These are phyloP conservation scores for Cunninghamia lanceolata DNA, from an alignment of 75 land plant species.

Conservation along the genomic window DNA sequence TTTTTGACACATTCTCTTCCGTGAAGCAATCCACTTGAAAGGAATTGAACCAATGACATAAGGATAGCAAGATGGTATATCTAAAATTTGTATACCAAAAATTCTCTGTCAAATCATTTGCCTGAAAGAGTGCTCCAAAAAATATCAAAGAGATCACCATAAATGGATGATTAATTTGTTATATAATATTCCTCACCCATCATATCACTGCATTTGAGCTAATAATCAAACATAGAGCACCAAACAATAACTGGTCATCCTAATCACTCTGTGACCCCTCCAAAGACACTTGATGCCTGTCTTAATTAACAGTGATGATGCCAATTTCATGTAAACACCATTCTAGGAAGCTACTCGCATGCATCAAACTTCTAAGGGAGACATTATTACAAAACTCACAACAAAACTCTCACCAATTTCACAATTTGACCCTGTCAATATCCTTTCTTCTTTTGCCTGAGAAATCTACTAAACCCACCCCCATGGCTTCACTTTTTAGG, in stretches of 20 bases:
- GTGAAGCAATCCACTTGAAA: background rate
- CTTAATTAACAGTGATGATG: slow-evolving; percentile 1
- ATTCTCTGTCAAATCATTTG: background rate
- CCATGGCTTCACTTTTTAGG: slow-evolving; percentile 22
- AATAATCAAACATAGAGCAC: background rate
- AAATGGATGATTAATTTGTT: background rate
- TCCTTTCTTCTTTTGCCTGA: slow-evolving; percentile 32
- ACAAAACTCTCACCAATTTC: background rate
- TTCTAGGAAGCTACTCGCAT: background rate
- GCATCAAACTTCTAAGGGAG: background rate
- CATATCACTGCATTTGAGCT: background rate
- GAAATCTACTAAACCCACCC: slow-evolving; percentile 29
- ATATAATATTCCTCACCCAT: background rate
- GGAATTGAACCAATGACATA: background rate
- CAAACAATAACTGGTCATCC: background rate
- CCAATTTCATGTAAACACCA: background rate
- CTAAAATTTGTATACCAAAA: background rate
- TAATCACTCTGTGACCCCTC: background rate
- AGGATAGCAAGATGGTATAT: background rate
- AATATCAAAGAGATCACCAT: background rate
- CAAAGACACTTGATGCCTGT: background rate
- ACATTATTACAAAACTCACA: background rate
- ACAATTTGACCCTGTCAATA: slow-evolving; percentile 1
- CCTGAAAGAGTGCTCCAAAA: background rate
- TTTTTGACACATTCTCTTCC: background rate